A percentile compares a stretch with the other conserved stretches of the same genome.
Conservation (phyloP, 176 grass and related monocot species). For the Triticum timopheevii region DNA sequence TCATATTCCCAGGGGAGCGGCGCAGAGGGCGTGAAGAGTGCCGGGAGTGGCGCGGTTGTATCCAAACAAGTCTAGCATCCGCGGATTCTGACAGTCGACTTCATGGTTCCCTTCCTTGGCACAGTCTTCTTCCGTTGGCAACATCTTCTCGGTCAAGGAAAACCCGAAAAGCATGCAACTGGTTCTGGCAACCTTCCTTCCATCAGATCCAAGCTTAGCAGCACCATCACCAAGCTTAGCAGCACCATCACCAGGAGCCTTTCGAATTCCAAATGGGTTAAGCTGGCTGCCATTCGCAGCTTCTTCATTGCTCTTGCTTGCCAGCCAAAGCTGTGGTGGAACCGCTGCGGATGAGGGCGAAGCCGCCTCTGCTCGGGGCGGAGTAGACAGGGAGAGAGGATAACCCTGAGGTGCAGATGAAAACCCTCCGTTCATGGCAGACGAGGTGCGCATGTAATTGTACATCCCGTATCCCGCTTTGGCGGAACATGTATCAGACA, state of each 20-base stretch:
- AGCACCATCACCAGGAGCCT: conserved; percentile 35
- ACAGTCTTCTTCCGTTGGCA: conserved; percentile 45
- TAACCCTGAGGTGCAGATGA: conserved; percentile 48
- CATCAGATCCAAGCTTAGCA: conserved; percentile 38
- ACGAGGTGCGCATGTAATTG: conserved; percentile 32
- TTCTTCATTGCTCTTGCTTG: conserved; percentile 12
- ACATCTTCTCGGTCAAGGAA: conserved; percentile 71
- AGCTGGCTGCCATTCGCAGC: conserved; percentile 24
- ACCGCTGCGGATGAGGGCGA: conserved; percentile 40
- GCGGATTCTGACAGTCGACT: conserved; percentile 39
- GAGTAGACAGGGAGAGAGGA: conserved; percentile 44
- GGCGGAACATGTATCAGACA: conserved; percentile 33
- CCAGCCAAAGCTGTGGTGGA: conserved; percentile 22
- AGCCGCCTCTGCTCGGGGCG: conserved; percentile 36
- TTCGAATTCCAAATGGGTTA: conserved; percentile 30
- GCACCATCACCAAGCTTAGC: conserved; percentile 39
- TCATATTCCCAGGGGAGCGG: conserved; percentile 57
- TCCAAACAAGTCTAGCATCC: conserved; percentile 63
- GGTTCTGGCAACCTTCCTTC: conserved; percentile 43
- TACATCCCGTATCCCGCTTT: conserved; percentile 27
- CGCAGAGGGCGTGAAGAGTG: conserved; percentile 63
- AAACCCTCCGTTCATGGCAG: conserved; percentile 35
- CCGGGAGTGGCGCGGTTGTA: conserved; percentile 39
- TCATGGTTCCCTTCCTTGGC: conserved; percentile 52
- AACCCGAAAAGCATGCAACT: conserved; percentile 94